Percentiles rank a stretch among this genome's conserved stretches.
These are phyloP conservation scores for Calocera cornea DNA, from an alignment of 768 basidiomycete species.

Conservation along the genomic window DNA sequence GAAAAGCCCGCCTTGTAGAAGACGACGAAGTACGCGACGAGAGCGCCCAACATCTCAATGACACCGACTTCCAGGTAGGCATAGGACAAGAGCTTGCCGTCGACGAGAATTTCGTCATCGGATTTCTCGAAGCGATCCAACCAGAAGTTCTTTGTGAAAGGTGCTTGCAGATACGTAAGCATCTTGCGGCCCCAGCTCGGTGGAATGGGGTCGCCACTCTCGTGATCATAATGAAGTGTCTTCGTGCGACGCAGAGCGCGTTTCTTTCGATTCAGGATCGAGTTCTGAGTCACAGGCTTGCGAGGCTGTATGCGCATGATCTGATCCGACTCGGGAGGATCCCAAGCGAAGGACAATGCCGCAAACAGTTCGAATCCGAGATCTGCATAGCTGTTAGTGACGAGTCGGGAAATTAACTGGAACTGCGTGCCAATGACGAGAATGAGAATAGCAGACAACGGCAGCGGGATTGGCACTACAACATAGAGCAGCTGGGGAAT, in stretches of 20 bases:
- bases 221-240: constrained; percentile 40
- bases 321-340: constrained; percentile 49
- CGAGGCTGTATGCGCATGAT: constrained; percentile 54
- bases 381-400: constrained; percentile 28
- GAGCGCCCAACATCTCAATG: constrained; percentile 41
- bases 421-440: constrained; percentile 45
- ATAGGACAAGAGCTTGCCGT: constrained; percentile 48
- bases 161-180: constrained; percentile 31
- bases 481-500: constrained; percentile 58
- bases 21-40: constrained; percentile 53
- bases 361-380: constrained; percentile 57
- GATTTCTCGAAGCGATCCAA: constrained; percentile 39
- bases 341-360: constrained; percentile 61
- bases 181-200: constrained; percentile 32
- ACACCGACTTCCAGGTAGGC: constrained; percentile 52
- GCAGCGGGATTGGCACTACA: constrained; percentile 52
- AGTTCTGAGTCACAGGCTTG: constrained; percentile 49
- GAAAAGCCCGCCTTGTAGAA: constrained; percentile 51
- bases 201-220: constrained; percentile 33
- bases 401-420: neutral
- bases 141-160: constrained; percentile 49
- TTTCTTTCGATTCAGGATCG: constrained; percentile 40
- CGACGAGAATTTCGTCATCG: constrained; percentile 49
- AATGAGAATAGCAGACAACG: constrained; percentile 54
- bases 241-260: constrained; percentile 44